Conservation (phyloP, 257 asterid species). For the Gentiana macrophylla region DNA sequence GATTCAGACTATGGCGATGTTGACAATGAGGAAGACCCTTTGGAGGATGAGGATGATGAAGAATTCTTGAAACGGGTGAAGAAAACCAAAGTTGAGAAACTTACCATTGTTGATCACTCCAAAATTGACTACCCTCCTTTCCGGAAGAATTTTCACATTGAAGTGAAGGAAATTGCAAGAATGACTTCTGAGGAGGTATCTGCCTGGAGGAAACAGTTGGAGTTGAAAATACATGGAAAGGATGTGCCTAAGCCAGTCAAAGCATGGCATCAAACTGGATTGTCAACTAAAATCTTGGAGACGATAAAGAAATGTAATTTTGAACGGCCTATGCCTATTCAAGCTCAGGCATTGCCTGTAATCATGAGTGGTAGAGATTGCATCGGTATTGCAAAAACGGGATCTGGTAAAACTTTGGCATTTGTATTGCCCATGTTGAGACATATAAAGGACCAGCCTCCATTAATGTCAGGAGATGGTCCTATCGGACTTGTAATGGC, state of each 20-base stretch:
- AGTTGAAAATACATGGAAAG: slow-evolving; percentile 74
- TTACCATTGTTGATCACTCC: slow-evolving; percentile 71
- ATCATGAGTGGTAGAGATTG: slow-evolving; percentile 92
- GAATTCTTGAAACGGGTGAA: slow-evolving; percentile 79
- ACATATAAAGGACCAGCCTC: slow-evolving; percentile 84
- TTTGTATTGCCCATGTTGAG: slow-evolving; percentile 88
- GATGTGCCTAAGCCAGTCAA: slow-evolving; percentile 80
- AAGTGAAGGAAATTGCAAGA: slow-evolving; percentile 67
- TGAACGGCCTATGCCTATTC: slow-evolving; percentile 75
- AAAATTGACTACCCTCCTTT: slow-evolving; percentile 62
- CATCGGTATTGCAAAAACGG: slow-evolving; percentile 84
- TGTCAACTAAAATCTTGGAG: slow-evolving; percentile 64
- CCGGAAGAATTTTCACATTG: slow-evolving; percentile 71
- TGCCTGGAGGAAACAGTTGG: slow-evolving; percentile 56
- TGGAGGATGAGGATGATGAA: slow-evolving; percentile 81
- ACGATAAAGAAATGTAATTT: slow-evolving; percentile 55
- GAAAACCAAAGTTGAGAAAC: slow-evolving; percentile 81
- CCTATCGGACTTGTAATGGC: slow-evolving; percentile 89
- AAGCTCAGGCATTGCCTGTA: slow-evolving; percentile 76
- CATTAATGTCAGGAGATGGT: slow-evolving; percentile 73
- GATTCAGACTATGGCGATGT: slow-evolving; percentile 55
- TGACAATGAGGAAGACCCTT: slow-evolving; percentile 43
- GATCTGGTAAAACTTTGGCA: slow-evolving; percentile 83
- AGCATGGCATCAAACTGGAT: slow-evolving; percentile 82
- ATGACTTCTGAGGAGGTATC: slow-evolving; percentile 67